Percentiles rank a stretch among this genome's conserved stretches.
Evolutionary conservation across 768 basidiomycete species (phyloP).

Genomic region (Epithele typhae): DNA sequence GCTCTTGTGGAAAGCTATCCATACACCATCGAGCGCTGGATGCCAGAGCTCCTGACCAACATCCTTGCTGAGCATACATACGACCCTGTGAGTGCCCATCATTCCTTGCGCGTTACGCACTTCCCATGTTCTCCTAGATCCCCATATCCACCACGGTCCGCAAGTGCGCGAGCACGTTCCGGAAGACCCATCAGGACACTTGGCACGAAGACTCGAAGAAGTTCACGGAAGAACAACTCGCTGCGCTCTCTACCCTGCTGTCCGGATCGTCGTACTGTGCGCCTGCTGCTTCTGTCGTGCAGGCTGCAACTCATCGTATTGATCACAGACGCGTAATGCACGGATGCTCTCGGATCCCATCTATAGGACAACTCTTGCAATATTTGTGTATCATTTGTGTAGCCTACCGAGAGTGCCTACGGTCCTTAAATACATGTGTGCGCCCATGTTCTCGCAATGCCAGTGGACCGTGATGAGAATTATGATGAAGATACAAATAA

Average conservation of each 20-base stretch:
- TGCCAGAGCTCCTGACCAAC: slow-evolving; percentile 79
- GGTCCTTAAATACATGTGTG: slow-evolving; percentile 2
- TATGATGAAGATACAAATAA: slow-evolving; percentile 8
- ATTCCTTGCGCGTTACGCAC: neutral
- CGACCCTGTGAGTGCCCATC: slow-evolving; percentile 55
- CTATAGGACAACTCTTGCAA: slow-evolving; percentile 4
- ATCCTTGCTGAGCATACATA: slow-evolving; percentile 80
- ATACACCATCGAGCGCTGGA: slow-evolving; percentile 93
- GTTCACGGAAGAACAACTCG: slow-evolving; percentile 83
- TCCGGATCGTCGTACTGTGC: slow-evolving; percentile 82
- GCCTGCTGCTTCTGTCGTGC: slow-evolving; percentile 19
- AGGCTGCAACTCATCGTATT: neutral
- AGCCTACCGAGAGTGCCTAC: neutral
- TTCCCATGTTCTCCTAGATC: slow-evolving; percentile 35
- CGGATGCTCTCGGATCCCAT: neutral
- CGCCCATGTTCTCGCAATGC: neutral
- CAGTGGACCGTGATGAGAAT: neutral
- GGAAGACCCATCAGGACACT: slow-evolving; percentile 81
- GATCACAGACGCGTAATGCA: slow-evolving; percentile 12
- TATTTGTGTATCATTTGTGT: neutral
- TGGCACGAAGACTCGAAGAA: slow-evolving; percentile 87
- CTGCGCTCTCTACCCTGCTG: slow-evolving; percentile 75
- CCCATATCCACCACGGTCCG: slow-evolving; percentile 84
- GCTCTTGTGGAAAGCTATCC: slow-evolving; percentile 93
- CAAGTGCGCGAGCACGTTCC: slow-evolving; percentile 76